Base-by-base conservation (phyloP, 371 early-diverging fungal genomes). In the Actinomortierella ambigua region DNA sequence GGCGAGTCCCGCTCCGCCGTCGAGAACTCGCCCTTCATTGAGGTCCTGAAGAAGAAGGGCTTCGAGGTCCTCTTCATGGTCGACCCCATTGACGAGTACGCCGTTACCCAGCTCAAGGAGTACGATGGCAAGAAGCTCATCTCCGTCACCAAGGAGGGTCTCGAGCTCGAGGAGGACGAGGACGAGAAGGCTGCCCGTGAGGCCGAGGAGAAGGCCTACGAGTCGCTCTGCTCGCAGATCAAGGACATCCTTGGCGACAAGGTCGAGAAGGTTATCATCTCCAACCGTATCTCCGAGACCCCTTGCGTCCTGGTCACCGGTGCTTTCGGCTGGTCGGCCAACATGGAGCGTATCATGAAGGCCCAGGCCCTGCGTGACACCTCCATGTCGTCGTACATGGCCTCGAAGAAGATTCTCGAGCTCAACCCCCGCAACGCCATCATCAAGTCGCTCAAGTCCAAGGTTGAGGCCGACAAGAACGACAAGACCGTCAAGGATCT, bases 321-420 rank as follows among this genome's bases (percentile, higher is more conserved):
- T 63, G 96, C 97, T 79, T 98, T 94, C 76, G 98, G 98, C 59
- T 97, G 98, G 96, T 95, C 98, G 40, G 97, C 96, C 78, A 97
- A 98, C 91, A 98, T 97, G 97, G 99, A 99, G 84, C 93, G 97
- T 84, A 98, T 99, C 90, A 98, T 99, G 97, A 96, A 94, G 88
- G 95, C 98, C 48, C 99, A 99, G 85, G 97, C 99, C 44, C 90
- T 97, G 69, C 94, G 97, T 79, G 98, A 99, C 82, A 87, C 89
- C 50, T 89, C 92, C 73, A 97, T 97, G 97, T 90, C 94, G 48
- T 82, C 91, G 49, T 98, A 97, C 93, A 96, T 97, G 97, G 94
- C 93, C 41, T 92, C 92, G 78, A 99, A 99, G 94, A 98, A 98
- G 92, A 97, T 95, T 53, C 85, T 99, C 60, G 98, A 98, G 83